phyloP scores from a whole-genome alignment of 2,329 filamentous ascomycete species.

The Colletotrichum sansevieriae region DNA sequence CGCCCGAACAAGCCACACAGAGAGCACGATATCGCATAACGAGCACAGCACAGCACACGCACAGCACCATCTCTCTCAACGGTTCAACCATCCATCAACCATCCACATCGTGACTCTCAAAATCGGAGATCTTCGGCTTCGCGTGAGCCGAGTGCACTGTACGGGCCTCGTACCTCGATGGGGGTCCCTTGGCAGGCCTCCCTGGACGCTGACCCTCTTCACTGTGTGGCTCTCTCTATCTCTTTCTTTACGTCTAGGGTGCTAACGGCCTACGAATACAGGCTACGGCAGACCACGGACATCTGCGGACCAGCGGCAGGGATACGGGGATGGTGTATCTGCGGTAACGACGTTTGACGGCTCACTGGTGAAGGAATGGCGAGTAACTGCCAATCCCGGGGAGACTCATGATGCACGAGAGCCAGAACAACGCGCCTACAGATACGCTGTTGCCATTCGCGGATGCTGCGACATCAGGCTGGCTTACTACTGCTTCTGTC shows the following conservation, averaged over 20 bases:
- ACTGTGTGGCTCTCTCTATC: slow-evolving; percentile 32
- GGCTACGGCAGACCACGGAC: slow-evolving; percentile 4
- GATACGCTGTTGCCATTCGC: not conserved
- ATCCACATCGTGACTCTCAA: not conserved
- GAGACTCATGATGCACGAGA: too few relatives aligned
- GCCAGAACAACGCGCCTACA: too few relatives aligned
- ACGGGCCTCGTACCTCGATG: slow-evolving; percentile 20
- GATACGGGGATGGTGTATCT: slow-evolving; percentile 34
- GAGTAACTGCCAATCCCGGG: slow-evolving; percentile 5
- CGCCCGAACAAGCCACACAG: slow-evolving; percentile 15
- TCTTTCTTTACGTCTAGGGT: slow-evolving; percentile 5
- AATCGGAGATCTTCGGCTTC: slow-evolving; percentile 33
- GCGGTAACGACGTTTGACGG: slow-evolving; percentile 36
- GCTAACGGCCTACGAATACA: not conserved
- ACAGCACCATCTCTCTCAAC: not conserved
- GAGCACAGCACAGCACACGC: not conserved
- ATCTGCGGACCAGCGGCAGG: slow-evolving; percentile 22
- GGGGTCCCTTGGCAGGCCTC: not conserved
- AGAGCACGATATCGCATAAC: not conserved
- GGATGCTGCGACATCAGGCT: not conserved
- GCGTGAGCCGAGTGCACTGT: slow-evolving; percentile 36
- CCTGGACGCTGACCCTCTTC: slow-evolving; percentile 4
- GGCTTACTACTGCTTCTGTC: slow-evolving; percentile 19
- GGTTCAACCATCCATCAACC: not conserved
- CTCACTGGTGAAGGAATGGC: slow-evolving; percentile 32